Evolutionary conservation across 371 early-diverging fungal species (phyloP), one percentile per base, ranked within the genome.

Genomic region (Mortierella sp.): DNA sequence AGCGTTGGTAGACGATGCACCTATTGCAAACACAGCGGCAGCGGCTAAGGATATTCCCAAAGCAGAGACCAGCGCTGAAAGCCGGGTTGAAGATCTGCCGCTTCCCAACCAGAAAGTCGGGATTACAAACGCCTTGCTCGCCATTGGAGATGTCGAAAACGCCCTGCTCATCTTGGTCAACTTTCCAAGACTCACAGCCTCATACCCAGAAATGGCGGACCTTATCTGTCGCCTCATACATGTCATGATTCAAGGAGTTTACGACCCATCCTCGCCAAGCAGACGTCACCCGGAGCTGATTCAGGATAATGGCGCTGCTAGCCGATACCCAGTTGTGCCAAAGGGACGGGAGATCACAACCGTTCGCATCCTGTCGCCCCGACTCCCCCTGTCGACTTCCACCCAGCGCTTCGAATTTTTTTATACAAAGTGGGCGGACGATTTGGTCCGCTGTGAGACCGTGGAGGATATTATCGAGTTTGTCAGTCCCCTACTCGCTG

Each of bases 101-200:
- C 48, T 64, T 40, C 61, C 89, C 1, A 89, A 92, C 37, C 96
- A 96, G 78, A 91, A 95, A 48, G 92, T 93, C 28, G 92, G 91
- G 13, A 77, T 96, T 11, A 84, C 90, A 6, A 87, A 87, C 31
- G 94, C 95, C 9, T 87, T 96, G 14, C 54, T 96, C 0, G 90
- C 92, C 8, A 89, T 95, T 9, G 96, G 97, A 0, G 95, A 93
- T 71, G 51, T 95, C 5, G 78, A 81, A 6, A 88, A 92, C 51
- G 94, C 94, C 14, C 80, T 89, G 50, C 75, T 86, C 24, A 88
- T 95, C 10, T 72, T 95, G 24, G 87, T 90, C 10, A 87, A 91
- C 34, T 89, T 92, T 28, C 93, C 93, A 5, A 87, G 90, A n/a
- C 48, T 96, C 3, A 77, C 90, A 28, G 90, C 91, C n/a, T 80